Conservation (phyloP, 2,329 filamentous ascomycete genomes). For the Calonectria hongkongensis region DNA sequence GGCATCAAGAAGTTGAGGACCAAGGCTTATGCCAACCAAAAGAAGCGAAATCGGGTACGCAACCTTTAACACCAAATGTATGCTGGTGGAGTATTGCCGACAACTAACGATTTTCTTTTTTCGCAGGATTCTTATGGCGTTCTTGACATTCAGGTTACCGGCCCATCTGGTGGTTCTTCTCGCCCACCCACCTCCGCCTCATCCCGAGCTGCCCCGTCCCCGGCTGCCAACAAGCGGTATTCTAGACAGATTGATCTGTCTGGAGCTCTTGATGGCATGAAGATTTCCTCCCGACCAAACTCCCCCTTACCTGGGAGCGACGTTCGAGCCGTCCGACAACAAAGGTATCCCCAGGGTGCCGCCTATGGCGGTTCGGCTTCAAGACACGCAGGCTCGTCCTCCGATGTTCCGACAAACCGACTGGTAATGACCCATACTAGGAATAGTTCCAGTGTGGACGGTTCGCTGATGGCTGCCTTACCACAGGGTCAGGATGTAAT, state of each 20-base stretch:
- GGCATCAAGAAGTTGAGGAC: slow-evolving; percentile 89
- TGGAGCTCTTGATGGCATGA: slow-evolving; percentile 66
- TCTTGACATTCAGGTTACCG: slow-evolving; percentile 79
- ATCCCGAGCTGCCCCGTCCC: slow-evolving; percentile 67
- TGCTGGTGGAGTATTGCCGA: slow-evolving; percentile 19
- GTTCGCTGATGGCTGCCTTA: slow-evolving; percentile 88
- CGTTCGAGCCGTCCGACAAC: slow-evolving; percentile 67
- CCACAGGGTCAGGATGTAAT: slow-evolving; percentile 92
- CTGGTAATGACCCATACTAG: slow-evolving; percentile 82
- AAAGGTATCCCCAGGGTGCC: slow-evolving; percentile 75
- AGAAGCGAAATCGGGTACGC: slow-evolving; percentile 89
- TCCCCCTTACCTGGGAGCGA: slow-evolving; percentile 78
- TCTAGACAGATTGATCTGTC: slow-evolving; percentile 76
- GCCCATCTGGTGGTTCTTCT: slow-evolving; percentile 63
- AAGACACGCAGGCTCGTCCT: slow-evolving; percentile 76
- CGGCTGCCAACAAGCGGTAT: slow-evolving; percentile 74
- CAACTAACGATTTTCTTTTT: slow-evolving; percentile 30
- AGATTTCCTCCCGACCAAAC: slow-evolving; percentile 79
- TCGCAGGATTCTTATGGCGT: slow-evolving; percentile 87
- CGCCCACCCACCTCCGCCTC: slow-evolving; percentile 75
- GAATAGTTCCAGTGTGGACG: slow-evolving; percentile 89
- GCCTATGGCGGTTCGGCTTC: slow-evolving; percentile 69
- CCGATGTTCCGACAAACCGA: slow-evolving; percentile 78
- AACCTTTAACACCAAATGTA: background rate
- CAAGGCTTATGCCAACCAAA: slow-evolving; percentile 84